Evolutionary conservation across 495 filamentous ascomycete genomes (phyloP), one percentile per base, ranked within the genome.

Genomic region (Cercophora scortea): DNA sequence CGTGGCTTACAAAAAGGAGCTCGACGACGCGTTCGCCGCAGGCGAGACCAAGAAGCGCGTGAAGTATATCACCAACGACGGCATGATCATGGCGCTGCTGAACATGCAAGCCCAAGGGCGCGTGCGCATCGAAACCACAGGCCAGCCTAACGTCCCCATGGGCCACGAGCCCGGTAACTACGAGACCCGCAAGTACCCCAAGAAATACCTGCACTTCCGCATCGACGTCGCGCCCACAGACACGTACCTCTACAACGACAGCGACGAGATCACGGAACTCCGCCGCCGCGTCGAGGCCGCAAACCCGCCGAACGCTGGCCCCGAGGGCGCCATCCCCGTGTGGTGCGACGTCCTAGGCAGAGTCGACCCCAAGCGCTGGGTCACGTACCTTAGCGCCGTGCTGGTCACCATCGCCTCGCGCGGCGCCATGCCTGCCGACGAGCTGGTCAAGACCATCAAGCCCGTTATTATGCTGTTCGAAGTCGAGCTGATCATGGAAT

Each of bases 261-360:
- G 82, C 0, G 60, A 70, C 13, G 55, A 63, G 1, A 47, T 88
- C 0, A 25, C 60, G 50, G 47, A 67, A 57, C 43, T 87, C 0
- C 43, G 64, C 55, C 43, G 67, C 54, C 41, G 65, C 57, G 35
- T 74, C 67, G 5, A 49, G 54, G 18, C 61, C 61, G 36, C 71
- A 45, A 45, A 47, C 7, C 56, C 60, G 41, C 70, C 67, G 13
- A 47, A 61, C 25, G 10, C 46, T 33, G 62, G 68, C 33, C 58
- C 67, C 35, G 50, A 55, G 40, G 61, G 70, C 56, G 60, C 81
- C 62, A 58, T 88, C 16, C 90, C 90, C 0, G 67, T 90, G 25
- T 96, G 90, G 90, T 80, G 79, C 53, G 88, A 89, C 64, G 85
- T 95, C 44, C 80, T 88, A 47, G 82, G 79, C 1, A 65, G 77